Base-by-base conservation (phyloP, 2,329 filamentous ascomycete species). In the Ceratocystis diversiconidia region DNA sequence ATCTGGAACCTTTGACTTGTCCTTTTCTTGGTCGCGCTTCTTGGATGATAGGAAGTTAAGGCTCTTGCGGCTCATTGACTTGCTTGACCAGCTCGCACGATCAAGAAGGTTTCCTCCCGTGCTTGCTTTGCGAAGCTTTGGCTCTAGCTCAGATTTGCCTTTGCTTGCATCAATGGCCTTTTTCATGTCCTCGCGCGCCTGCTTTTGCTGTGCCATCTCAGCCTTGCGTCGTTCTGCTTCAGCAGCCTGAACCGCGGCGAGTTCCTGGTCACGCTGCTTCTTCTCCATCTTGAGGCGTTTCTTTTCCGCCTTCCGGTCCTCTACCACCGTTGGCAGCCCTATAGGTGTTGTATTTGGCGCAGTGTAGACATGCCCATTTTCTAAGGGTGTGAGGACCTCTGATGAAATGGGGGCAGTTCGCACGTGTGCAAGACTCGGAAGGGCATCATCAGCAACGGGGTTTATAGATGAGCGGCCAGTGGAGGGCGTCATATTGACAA, bases 61-160 rank as follows among this genome's bases (percentile, higher is more conserved):
- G 70, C 88, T 88, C 74, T 87, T 90, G 69, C 86, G 84, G 61
- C 88, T 83, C 77, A 95, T 82, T 69, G 89, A 91, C 77, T 89
- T 92, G 73, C 86, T 90, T 8, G 84, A 84, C 65, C 86, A 81
- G 70, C 85, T 83, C 69, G 88, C 85, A 57, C 89, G 80, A 71
- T 83, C 84, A 52, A 94, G 76, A 36, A 84, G 78, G 32, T 55
- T 41, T 3, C 71, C 71, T n/a, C 72, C 74, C 36, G 77, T 60
- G 76, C 66, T 75, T 76, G 69, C 44, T 36, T 66, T 67, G 52
- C 63, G 60, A 30, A 43, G 63, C 52, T 67, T 62, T 6, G 25
- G 48, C 36, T 67, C 66, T 30, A 3, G 19, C 32, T 65, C 8
- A 25, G 85, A 83, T 7, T 81, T 79, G 67, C 79, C 79, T 72